Evolutionary conservation across 2,329 filamentous ascomycete genomes (phyloP).

Genomic region (Nothophaeocryptopus gaeumannii): DNA sequence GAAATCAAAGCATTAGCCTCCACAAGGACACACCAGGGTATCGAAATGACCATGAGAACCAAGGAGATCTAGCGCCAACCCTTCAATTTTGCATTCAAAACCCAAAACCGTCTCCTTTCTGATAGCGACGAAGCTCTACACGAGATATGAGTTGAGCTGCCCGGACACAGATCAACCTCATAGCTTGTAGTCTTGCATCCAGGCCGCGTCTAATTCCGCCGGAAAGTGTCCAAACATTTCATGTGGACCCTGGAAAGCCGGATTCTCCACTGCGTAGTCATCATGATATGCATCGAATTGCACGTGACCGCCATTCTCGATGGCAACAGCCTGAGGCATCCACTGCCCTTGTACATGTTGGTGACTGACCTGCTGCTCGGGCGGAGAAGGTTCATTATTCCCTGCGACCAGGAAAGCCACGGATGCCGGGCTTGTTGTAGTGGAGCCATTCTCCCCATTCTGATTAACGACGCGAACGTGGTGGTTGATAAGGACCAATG

Average conservation of each 20-base stretch:
- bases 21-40: no score
- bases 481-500: slow-evolving; percentile 29
- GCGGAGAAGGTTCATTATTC: slow-evolving; percentile 6
- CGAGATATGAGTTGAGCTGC: no score
- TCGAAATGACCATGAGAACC: no score
- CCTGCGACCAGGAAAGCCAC: slow-evolving; percentile 1
- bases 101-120: no score
- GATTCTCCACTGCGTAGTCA: slow-evolving; percentile 13
- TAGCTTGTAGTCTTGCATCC: slow-evolving; percentile 7
- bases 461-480: slow-evolving; percentile 15
- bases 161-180: no score
- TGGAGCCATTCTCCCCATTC: slow-evolving; percentile 9
- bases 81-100: no score
- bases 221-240: slow-evolving; percentile 13
- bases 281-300: slow-evolving; percentile 12
- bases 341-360: slow-evolving; percentile 4
- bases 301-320: slow-evolving; percentile 9
- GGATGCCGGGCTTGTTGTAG: slow-evolving; percentile 19
- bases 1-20: no score
- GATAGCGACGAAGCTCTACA: no score
- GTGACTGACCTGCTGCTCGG: slow-evolving; percentile 11
- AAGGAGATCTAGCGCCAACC: no score
- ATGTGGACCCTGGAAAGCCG: slow-evolving; percentile 11
- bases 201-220: slow-evolving; percentile 5
- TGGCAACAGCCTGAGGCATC: slow-evolving; percentile 9